These are phyloP conservation scores for Podaxis mareebaensis DNA, from an alignment of 768 basidiomycete species.

Conservation along the genomic window DNA sequence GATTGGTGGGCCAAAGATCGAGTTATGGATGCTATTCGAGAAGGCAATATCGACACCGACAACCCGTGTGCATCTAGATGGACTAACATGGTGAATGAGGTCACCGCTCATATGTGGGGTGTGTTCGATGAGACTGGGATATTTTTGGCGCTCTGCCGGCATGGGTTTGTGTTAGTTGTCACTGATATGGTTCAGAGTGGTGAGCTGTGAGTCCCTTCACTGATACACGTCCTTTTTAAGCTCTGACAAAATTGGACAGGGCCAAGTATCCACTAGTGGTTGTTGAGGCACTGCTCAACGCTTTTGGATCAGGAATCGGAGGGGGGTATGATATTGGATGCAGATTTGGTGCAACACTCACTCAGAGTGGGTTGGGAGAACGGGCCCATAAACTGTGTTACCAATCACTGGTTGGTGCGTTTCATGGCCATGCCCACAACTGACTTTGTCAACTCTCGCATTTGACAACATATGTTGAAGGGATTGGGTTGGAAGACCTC, in stretches of 20 bases:
- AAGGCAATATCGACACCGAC: background rate
- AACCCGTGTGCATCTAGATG: constrained; percentile 24
- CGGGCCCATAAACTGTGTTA: background rate
- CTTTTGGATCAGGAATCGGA: constrained; percentile 20
- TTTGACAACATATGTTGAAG: constrained; percentile 22
- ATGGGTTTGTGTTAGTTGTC: constrained; percentile 27
- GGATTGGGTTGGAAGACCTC: constrained; percentile 23
- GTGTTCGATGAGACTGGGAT: constrained; percentile 33
- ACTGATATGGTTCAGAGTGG: constrained; percentile 24
- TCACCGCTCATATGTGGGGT: constrained; percentile 25
- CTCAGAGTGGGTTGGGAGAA: constrained; percentile 13
- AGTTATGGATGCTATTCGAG: too few relatives aligned
- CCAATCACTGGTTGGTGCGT: too few relatives aligned
- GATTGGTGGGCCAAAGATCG: too few relatives aligned
- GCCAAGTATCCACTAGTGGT: constrained; percentile 29
- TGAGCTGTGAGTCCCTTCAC: too few relatives aligned
- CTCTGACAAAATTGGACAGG: too few relatives aligned
- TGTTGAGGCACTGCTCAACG: constrained; percentile 21
- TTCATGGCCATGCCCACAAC: constrained; percentile 13
- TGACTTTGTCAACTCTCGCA: constrained; percentile 23
- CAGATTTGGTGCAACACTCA: constrained; percentile 24
- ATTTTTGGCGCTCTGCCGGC: constrained; percentile 29
- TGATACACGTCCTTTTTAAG: too few relatives aligned
- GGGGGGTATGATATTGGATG: constrained; percentile 33
- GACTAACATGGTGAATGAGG: constrained; percentile 24